Conservation (phyloP, 2,329 filamentous ascomycete species). For the Colletotrichum falcatum region DNA sequence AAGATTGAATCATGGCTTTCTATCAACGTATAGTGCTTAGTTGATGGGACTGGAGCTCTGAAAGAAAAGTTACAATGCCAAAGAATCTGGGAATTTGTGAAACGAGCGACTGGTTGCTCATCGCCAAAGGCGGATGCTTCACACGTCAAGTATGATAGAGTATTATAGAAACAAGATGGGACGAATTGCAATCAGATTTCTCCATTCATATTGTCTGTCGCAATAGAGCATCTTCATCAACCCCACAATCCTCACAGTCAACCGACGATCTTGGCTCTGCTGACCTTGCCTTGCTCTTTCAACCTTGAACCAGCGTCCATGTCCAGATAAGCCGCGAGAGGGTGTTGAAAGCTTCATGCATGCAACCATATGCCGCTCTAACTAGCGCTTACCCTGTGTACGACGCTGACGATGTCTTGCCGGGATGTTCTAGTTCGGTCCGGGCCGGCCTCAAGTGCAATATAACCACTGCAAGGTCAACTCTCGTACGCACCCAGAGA, state of each 20-base stretch:
- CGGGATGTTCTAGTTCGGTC: neutral
- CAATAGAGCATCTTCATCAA: neutral
- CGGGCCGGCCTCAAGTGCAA: neutral
- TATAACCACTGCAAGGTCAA: slow-evolving; percentile 1
- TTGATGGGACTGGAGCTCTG: no score
- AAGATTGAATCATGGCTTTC: neutral
- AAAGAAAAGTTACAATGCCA: no score
- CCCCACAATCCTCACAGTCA: no score
- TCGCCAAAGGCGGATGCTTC: no score
- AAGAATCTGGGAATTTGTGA: no score
- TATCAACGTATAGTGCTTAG: no score
- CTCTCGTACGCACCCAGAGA: slow-evolving; percentile 4
- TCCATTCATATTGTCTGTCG: neutral
- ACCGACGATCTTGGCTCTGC: neutral
- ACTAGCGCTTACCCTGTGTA: slow-evolving; percentile 30
- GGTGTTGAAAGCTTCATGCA: neutral
- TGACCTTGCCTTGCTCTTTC: neutral
- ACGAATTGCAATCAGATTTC: neutral
- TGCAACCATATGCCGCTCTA: neutral
- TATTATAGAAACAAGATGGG: no score
- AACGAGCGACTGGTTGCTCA: no score
- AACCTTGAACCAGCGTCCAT: neutral
- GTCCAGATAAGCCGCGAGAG: neutral
- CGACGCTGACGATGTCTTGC: neutral
- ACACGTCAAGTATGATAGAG: no score